phyloP scores from a whole-genome alignment of 805 yeast genomes.

The Saturnispora silvae region DNA sequence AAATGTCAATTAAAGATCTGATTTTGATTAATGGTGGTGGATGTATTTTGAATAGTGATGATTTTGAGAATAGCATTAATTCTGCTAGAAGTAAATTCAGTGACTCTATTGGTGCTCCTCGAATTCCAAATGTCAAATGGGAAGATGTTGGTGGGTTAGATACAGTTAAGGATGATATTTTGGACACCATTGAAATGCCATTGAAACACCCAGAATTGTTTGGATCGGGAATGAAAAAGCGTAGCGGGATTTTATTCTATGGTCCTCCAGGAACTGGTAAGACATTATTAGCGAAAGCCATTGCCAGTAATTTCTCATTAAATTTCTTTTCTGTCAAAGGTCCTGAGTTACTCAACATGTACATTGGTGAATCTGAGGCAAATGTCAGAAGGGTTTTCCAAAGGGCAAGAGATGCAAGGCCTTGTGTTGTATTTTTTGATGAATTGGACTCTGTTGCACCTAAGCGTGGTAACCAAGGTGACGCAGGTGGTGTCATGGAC shows the following conservation, averaged over 20 bases:
- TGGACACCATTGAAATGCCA: constrained; percentile 95
- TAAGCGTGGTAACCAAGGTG: constrained; percentile 96
- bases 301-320: constrained; percentile 88
- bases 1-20: constrained; percentile 23
- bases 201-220: constrained; percentile 86
- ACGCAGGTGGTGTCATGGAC: constrained; percentile 99
- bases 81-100: constrained; percentile 81
- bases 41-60: constrained; percentile 40
- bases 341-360: constrained; percentile 93
- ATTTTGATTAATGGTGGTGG: constrained; percentile 49
- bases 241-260: constrained; percentile 89
- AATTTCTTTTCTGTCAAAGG: constrained; percentile 96
- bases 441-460: constrained; percentile 98
- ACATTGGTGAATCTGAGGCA: constrained; percentile 97
- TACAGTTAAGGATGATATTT: constrained; percentile 77
- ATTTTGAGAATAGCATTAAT: constrained; percentile 60
- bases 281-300: constrained; percentile 90
- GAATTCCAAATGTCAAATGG: constrained; percentile 93
- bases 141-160: constrained; percentile 96
- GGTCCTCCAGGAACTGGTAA: constrained; percentile 99
- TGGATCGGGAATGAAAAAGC: constrained; percentile 77
- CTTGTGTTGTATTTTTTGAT: constrained; percentile 95
- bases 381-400: constrained; percentile 92
- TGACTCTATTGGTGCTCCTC: constrained; percentile 93
- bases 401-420: constrained; percentile 90